Percentiles rank a stretch among this genome's conserved stretches.
Evolutionary conservation across 495 filamentous ascomycete genomes (phyloP).

Genomic region (Neurospora sublineolata): DNA sequence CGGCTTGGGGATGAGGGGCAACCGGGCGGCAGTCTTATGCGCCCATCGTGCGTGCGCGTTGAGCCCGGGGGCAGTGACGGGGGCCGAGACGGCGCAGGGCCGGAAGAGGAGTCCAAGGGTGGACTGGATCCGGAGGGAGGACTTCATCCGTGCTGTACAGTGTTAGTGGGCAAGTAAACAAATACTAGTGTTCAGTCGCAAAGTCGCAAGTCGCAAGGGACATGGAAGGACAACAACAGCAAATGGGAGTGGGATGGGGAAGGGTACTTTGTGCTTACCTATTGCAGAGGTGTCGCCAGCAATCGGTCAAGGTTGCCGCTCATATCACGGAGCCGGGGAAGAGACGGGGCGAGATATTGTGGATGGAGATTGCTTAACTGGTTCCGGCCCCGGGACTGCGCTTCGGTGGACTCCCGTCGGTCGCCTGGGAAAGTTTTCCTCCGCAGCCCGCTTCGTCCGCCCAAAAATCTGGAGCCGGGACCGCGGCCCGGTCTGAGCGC

Average conservation of each 20-base stretch:
- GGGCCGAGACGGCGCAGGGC: conserved; percentile 9
- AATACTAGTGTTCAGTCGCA: too few relatives aligned
- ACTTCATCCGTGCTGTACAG: conserved; percentile 19
- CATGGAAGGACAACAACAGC: background rate
- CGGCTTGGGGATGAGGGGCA: conserved; percentile 48
- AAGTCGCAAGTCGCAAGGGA: background rate
- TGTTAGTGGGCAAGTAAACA: background rate
- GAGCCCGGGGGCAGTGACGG: conserved; percentile 11
- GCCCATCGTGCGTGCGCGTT: conserved; percentile 20
- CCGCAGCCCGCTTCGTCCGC: background rate
- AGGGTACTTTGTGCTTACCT: conserved; percentile 6
- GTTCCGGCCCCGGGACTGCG: background rate
- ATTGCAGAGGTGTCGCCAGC: conserved; percentile 4
- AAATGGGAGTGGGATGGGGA: background rate
- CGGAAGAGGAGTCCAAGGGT: conserved; percentile 21
- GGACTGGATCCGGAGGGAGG: conserved; percentile 14
- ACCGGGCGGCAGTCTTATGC: conserved; percentile 19
- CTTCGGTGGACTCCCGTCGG: background rate
- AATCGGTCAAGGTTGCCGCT: conserved; percentile 2
- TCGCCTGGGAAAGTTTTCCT: conserved; percentile 15
- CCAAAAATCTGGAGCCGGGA: conserved; percentile 5
- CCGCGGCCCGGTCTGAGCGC: conserved; percentile 6
- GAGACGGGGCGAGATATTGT: background rate
- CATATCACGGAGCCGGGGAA: conserved; percentile 7
- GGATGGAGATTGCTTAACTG: background rate